These are phyloP conservation scores for Fusarium proliferatum DNA, from an alignment of 2,329 filamentous ascomycete species.

Conservation along the genomic window DNA sequence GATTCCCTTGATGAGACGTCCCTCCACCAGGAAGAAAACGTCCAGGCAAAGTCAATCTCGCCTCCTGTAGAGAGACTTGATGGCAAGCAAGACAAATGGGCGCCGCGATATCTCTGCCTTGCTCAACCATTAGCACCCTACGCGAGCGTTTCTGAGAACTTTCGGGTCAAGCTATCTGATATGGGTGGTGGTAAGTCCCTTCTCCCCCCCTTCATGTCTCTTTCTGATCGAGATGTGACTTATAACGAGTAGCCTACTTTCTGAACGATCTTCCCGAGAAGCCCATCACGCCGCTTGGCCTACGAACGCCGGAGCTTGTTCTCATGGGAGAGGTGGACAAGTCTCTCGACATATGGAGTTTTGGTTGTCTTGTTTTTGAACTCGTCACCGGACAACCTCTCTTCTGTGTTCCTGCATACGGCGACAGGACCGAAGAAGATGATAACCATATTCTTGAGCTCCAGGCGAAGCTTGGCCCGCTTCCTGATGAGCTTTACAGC, in stretches of 20 bases:
- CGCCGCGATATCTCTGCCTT: constrained; percentile 11
- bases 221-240: neutral
- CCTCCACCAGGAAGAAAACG: constrained; percentile 2
- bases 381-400: constrained; percentile 12
- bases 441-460: constrained; percentile 4
- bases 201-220: no score
- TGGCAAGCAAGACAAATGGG: constrained; percentile 19
- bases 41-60: neutral
- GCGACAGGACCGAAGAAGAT: neutral
- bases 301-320: constrained; percentile 20
- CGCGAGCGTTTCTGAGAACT: neutral
- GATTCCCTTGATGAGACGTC: neutral
- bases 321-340: neutral
- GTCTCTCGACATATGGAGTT: constrained; percentile 25
- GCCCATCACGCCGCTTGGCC: neutral
- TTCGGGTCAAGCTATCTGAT: constrained; percentile 16
- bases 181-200: constrained; percentile 12
- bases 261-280: neutral
- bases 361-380: constrained; percentile 28
- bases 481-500: neutral
- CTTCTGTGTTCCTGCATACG: neutral
- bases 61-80: constrained; percentile 10
- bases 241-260: constrained; percentile 8
- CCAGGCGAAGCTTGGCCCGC: neutral
- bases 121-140: constrained; percentile 2